phyloP scores from a whole-genome alignment of 148 eudicot genomes.

The Arctostaphylos glauca region DNA sequence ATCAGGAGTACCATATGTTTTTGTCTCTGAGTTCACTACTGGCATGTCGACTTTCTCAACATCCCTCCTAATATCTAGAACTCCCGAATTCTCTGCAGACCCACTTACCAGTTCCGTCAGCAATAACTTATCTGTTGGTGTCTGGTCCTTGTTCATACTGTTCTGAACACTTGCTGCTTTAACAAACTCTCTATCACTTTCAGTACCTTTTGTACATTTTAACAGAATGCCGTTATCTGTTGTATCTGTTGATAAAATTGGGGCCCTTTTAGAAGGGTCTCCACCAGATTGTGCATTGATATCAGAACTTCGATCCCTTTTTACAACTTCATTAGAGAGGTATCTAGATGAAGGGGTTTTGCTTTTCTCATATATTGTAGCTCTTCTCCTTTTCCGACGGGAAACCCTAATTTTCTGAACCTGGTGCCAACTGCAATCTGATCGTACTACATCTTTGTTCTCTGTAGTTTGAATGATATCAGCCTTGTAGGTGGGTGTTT shows the following conservation, averaged over 20 bases:
- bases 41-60: slow-evolving; percentile 25
- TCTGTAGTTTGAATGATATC: slow-evolving; percentile 3
- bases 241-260: slow-evolving; percentile 7
- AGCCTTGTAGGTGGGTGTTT: slow-evolving; percentile 11
- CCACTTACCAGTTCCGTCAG: slow-evolving; percentile 28
- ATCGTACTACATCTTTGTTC: slow-evolving; percentile 22
- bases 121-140: slow-evolving; percentile 24
- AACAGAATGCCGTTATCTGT: slow-evolving; percentile 11
- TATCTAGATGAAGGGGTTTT: slow-evolving; percentile 18
- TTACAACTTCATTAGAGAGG: slow-evolving; percentile 17
- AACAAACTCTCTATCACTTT: slow-evolving; percentile 25
- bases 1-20: slow-evolving; percentile 19
- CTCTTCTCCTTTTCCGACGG: slow-evolving; percentile 28
- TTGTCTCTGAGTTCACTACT: slow-evolving; percentile 21
- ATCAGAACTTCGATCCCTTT: slow-evolving; percentile 14
- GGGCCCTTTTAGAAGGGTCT: slow-evolving; percentile 14
- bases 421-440: slow-evolving; percentile 12
- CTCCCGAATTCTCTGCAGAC: slow-evolving; percentile 24
- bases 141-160: slow-evolving; percentile 20
- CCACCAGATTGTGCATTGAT: slow-evolving; percentile 19
- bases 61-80: slow-evolving; percentile 21
- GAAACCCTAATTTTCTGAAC: slow-evolving; percentile 14
- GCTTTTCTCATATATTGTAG: slow-evolving; percentile 27
- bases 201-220: slow-evolving; percentile 18
- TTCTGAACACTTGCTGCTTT: slow-evolving; percentile 18